Evolutionary conservation across 2,329 filamentous ascomycete genomes (phyloP).

Genomic region (Coniochaeta hoffmannii): DNA sequence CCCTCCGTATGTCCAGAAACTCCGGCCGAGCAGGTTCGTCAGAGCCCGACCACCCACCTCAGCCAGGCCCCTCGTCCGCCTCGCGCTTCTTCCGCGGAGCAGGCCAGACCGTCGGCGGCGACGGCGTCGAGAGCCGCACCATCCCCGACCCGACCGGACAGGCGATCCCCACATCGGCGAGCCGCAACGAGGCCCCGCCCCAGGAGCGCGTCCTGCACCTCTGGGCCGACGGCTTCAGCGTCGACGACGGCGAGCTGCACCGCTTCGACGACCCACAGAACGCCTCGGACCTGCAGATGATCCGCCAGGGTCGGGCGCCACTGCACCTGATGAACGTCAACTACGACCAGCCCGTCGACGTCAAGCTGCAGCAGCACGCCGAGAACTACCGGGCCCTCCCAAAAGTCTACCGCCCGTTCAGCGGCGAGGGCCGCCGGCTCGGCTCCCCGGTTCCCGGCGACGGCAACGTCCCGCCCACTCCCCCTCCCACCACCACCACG

Average conservation of each 20-base stretch:
- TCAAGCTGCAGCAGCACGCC: slow-evolving; percentile 69
- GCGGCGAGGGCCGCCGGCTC: slow-evolving; percentile 63
- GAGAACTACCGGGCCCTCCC: slow-evolving; percentile 68
- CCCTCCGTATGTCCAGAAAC: slow-evolving; percentile 26
- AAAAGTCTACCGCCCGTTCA: slow-evolving; percentile 69
- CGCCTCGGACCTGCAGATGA: slow-evolving; percentile 64
- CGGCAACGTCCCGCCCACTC: slow-evolving; percentile 21
- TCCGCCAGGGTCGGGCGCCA: slow-evolving; percentile 68
- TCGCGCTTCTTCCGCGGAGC: slow-evolving; percentile 64
- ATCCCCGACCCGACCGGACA: slow-evolving; percentile 54
- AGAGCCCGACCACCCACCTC: slow-evolving; percentile 30
- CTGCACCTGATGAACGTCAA: slow-evolving; percentile 71
- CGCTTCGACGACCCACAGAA: slow-evolving; percentile 75
- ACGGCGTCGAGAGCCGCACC: slow-evolving; percentile 61
- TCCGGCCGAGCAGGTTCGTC: slow-evolving; percentile 18
- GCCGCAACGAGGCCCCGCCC: slow-evolving; percentile 32
- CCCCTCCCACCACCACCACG: slow-evolving; percentile 27
- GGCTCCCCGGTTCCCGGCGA: slow-evolving; percentile 69
- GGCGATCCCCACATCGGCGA: slow-evolving; percentile 20
- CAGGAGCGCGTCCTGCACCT: slow-evolving; percentile 67
- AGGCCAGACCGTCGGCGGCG: slow-evolving; percentile 71
- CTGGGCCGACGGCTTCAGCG: slow-evolving; percentile 79
- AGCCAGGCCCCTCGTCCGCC: slow-evolving; percentile 32
- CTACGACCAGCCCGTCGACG: slow-evolving; percentile 68
- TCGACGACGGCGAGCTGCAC: slow-evolving; percentile 72